Conservation (phyloP, 352 stramenopile genomes). For the Globisporangium takayamanum region DNA sequence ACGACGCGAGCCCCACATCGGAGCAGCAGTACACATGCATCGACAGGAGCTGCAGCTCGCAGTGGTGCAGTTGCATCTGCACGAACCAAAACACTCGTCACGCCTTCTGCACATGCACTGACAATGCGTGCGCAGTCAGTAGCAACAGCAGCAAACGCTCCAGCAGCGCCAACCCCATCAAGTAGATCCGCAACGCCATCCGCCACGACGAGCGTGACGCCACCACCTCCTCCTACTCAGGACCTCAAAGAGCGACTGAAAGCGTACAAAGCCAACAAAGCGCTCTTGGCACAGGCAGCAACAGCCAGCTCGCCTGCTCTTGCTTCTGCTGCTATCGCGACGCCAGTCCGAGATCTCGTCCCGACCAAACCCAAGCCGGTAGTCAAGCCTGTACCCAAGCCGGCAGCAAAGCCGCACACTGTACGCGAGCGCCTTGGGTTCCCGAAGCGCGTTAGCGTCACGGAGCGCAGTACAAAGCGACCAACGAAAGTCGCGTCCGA, state of each 20-base stretch:
- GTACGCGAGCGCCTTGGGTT: conserved; percentile 11
- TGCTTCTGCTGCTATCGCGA: not conserved
- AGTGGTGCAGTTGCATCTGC: not conserved
- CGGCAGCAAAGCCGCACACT: not conserved
- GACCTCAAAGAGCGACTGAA: conserved; percentile 36
- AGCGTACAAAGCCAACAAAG: conserved; percentile 36
- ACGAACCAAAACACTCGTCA: not conserved
- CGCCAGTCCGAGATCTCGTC: not conserved
- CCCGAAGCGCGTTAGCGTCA: conserved; percentile 13
- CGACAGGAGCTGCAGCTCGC: not conserved
- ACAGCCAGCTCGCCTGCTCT: not conserved
- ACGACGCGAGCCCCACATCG: not conserved
- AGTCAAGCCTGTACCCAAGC: not conserved
- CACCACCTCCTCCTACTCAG: not conserved
- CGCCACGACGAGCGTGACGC: not conserved
- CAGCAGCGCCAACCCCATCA: conserved; percentile 4
- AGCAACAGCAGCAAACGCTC: not conserved
- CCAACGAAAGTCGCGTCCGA: conserved; percentile 10
- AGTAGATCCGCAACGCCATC: not conserved
- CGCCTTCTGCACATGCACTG: conserved; percentile 5
- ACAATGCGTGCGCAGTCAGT: not conserved
- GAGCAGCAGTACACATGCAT: not conserved
- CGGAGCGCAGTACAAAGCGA: conserved; percentile 14
- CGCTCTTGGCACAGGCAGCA: conserved; percentile 5
- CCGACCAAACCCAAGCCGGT: not conserved